These are phyloP conservation scores for Podaxis mareebaensis DNA, from an alignment of 768 basidiomycete species.

Conservation along the genomic window DNA sequence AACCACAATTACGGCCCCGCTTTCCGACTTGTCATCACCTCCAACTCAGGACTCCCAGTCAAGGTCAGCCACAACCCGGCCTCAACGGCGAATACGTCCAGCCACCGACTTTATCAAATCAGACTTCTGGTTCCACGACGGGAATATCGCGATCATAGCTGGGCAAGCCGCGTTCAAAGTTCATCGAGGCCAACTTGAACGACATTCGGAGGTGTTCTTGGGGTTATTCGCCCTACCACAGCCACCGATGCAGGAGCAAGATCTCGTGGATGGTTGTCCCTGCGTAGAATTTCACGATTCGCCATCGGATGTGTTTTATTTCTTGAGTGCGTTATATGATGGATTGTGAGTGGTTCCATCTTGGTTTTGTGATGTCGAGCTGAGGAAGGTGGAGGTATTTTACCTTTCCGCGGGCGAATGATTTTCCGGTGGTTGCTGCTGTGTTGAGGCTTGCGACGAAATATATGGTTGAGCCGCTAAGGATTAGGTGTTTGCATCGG, in stretches of 20 bases:
- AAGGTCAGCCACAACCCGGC: constrained; percentile 4
- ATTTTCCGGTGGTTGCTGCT: constrained; percentile 61
- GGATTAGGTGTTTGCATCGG: constrained; percentile 57
- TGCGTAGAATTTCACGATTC: constrained; percentile 65
- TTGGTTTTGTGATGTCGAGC: not conserved
- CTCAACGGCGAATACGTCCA: not conserved
- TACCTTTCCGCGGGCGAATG: constrained; percentile 44
- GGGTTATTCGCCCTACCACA: constrained; percentile 67
- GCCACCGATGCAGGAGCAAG: constrained; percentile 38
- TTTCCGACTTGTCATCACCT: not conserved
- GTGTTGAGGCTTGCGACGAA: constrained; percentile 75
- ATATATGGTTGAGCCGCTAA: constrained; percentile 72
- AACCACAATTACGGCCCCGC: not conserved
- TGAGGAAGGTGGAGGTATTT: constrained; percentile 50
- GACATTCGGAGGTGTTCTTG: constrained; percentile 78
- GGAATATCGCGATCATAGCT: constrained; percentile 66
- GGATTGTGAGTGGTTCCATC: constrained; percentile 56
- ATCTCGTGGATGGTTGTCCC: constrained; percentile 56
- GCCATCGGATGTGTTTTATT: constrained; percentile 65
- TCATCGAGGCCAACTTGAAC: constrained; percentile 69
- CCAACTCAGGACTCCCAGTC: not conserved
- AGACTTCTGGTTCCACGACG: constrained; percentile 75
- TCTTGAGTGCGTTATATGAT: constrained; percentile 72
- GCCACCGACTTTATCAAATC: constrained; percentile 38
- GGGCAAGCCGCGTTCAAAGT: constrained; percentile 67